Conservation (phyloP, 2,329 filamentous ascomycete genomes). For the Parastagonospora avenae region DNA sequence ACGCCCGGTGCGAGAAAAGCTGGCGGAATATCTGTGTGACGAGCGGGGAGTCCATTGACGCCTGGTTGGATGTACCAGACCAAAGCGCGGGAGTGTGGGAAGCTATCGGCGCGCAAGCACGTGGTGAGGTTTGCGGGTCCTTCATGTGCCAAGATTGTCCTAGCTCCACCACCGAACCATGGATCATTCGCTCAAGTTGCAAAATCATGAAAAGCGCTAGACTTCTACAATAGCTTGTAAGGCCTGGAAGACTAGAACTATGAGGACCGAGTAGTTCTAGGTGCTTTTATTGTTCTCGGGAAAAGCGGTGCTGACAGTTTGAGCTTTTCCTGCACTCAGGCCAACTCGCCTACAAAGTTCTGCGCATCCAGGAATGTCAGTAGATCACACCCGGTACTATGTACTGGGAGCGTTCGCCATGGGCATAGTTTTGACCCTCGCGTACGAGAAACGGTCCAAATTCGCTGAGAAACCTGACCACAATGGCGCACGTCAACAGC, state of each 20-base stretch:
- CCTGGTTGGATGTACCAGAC: constrained; percentile 14
- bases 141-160: constrained; percentile 36
- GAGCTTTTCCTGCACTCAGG: constrained; percentile 7
- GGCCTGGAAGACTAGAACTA: too few species aligned
- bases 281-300: too few species aligned
- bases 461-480: constrained; percentile 13
- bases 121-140: constrained; percentile 30
- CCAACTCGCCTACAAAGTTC: not conserved
- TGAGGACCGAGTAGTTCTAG: too few species aligned
- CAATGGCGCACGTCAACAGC: constrained; percentile 19
- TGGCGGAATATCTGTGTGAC: constrained; percentile 81
- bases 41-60: constrained; percentile 78
- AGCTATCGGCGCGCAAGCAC: constrained; percentile 24
- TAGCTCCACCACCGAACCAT: constrained; percentile 18
- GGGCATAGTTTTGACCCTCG: constrained; percentile 70
- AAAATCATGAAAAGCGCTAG: too few species aligned
- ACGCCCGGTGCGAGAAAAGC: constrained; percentile 77
- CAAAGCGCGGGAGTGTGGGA: constrained; percentile 15
- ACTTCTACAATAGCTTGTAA: too few species aligned
- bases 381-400: constrained; percentile 57
- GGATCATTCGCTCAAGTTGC: too few species aligned
- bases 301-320: not conserved
- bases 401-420: constrained; percentile 75
- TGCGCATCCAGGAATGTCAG: constrained; percentile 31
- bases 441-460: constrained; percentile 18